Evolutionary conservation across 257 asterid species (phyloP), one percentile per base, ranked within the genome.

Genomic region (Nicotiana paniculata): DNA sequence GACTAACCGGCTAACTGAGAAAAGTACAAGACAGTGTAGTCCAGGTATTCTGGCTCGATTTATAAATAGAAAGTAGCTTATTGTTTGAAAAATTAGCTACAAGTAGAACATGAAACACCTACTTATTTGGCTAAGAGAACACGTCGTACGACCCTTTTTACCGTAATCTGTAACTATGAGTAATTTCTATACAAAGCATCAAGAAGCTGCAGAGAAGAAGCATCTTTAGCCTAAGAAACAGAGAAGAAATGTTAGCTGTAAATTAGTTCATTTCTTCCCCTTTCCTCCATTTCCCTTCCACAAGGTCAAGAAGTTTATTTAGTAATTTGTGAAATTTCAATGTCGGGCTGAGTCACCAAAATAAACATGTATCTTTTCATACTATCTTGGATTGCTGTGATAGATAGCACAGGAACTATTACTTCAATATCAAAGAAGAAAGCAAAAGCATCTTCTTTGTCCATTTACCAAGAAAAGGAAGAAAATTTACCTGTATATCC

Each of bases 401-500:
- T 26, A 58, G 18, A 58, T 58, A 17, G 18, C 26, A 18, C 3
- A 18, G 64, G 28, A 58, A 18, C 1, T 58, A 18, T n/a, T 58
- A 58, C 28, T 58, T n/a, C 64, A 58, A 58, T 10, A 58, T 18
- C 64, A 58, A 55, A 58, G 28, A 18, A 58, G 64, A 58, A 17
- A 58, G 64, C 8, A 58, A 58, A 18, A 58, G 28, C 64, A 58
- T 18, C 26, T 2, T 58, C 26, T 58, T 58, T 58, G 64, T 74
- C 43, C 66, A 51, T 18, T 37, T 32, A 68, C 26, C 35, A 51
- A 51, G 58, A 75, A 35, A 28, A 17, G 3, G 63, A 53, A 6
- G 35, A 3, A 32, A 21, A 67, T 54, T 7, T 83, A 90, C 93
- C 93, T 91, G 95, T 46, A 91, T 90, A 84, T 91, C 92, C 81